Evolutionary conservation across 805 yeast genomes (phyloP).

Genomic region (Cyberlindnera lachancei): DNA sequence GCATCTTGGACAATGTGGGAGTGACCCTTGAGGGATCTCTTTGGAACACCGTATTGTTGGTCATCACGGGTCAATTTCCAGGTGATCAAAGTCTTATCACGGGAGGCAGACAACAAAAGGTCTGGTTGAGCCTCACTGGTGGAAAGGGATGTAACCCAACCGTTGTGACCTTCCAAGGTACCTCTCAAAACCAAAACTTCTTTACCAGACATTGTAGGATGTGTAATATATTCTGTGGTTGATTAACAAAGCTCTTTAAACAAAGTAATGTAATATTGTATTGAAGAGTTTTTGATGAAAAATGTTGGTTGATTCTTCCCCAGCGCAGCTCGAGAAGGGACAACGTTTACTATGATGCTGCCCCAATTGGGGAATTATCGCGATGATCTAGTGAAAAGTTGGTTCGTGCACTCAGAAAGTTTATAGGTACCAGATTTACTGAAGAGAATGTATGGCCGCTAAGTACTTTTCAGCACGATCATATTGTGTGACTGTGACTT

Average conservation of each 20-base stretch:
- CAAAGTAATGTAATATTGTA: too few relatives aligned
- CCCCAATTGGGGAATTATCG: too few relatives aligned
- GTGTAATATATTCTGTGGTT: too few relatives aligned
- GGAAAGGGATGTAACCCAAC: conserved; percentile 98
- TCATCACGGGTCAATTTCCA: conserved; percentile 97
- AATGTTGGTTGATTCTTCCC: too few relatives aligned
- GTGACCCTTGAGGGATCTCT: conserved; percentile 96
- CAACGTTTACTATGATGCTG: too few relatives aligned
- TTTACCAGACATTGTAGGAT: conserved; percentile 58
- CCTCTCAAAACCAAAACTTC: conserved; percentile 99
- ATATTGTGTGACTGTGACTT: not conserved
- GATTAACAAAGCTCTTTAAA: too few relatives aligned
- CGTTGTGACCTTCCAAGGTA: conserved; percentile 95
- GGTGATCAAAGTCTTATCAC: conserved; percentile 97
- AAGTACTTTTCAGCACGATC: conserved; percentile 14
- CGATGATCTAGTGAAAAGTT: too few relatives aligned
- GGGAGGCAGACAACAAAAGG: conserved; percentile 93
- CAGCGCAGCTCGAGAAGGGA: too few relatives aligned
- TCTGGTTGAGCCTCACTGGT: conserved; percentile 98
- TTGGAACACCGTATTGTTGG: conserved; percentile 96
- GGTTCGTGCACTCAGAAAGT: too few relatives aligned
- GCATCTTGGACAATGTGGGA: conserved; percentile 98
- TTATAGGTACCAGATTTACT: conserved; percentile 21
- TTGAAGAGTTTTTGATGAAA: too few relatives aligned
- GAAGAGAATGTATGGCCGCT: conserved; percentile 14